phyloP scores from a whole-genome alignment of 306 rosid species.

The Cucurbita pepo region DNA sequence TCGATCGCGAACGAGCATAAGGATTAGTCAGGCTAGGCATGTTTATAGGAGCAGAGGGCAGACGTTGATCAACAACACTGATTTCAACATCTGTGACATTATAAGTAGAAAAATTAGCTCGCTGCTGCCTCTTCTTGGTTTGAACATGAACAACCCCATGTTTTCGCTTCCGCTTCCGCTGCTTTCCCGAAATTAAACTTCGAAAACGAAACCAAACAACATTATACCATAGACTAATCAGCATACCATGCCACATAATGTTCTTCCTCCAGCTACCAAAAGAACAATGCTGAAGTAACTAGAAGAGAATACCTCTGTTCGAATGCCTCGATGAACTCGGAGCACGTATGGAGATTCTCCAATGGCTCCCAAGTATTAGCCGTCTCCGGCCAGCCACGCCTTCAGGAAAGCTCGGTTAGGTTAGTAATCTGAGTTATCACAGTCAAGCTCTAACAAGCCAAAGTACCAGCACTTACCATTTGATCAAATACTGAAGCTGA shows the following conservation, averaged over 20 bases:
- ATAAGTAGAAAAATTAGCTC: slow-evolving; percentile 27
- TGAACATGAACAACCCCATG: slow-evolving; percentile 29
- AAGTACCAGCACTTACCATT: slow-evolving; percentile 41
- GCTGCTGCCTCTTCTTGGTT: slow-evolving; percentile 59
- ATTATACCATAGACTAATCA: background rate
- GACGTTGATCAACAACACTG: slow-evolving; percentile 15
- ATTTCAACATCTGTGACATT: slow-evolving; percentile 33
- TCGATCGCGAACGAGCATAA: slow-evolving; percentile 27
- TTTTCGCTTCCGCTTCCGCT: slow-evolving; percentile 48
- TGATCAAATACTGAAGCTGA: slow-evolving; percentile 71
- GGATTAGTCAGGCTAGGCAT: slow-evolving; percentile 10
- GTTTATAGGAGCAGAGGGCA: slow-evolving; percentile 24
- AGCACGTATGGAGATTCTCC: slow-evolving; percentile 71
- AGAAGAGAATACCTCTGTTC: slow-evolving; percentile 47
- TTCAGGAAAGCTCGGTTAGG: slow-evolving; percentile 10
- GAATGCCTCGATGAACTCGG: slow-evolving; percentile 67
- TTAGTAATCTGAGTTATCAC: background rate
- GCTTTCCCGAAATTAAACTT: slow-evolving; percentile 49
- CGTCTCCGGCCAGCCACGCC: slow-evolving; percentile 93
- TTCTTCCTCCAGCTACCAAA: background rate
- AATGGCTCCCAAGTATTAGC: slow-evolving; percentile 96
- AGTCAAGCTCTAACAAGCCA: background rate
- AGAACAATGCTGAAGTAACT: background rate
- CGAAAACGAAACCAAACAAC: slow-evolving; percentile 1
- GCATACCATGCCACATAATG: background rate